Percentiles rank a stretch among this genome's conserved stretches.
Evolutionary conservation across 441 rosid genomes (phyloP).

Genomic region (Pelargonium australe): DNA sequence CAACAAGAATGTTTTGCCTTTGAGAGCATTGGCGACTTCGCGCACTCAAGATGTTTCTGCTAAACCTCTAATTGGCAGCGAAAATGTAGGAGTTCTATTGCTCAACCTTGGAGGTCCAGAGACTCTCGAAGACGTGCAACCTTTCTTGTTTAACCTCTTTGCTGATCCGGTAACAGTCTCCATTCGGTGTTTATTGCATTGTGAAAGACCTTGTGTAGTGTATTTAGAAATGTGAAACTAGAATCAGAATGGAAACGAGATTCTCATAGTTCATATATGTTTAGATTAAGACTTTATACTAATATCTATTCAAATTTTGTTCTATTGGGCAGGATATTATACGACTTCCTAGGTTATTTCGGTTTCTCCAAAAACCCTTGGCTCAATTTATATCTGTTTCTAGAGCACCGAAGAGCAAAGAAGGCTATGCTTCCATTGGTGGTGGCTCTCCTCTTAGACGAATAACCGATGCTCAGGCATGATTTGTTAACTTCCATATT

Average conservation of each 20-base stretch:
- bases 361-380: constrained; percentile 88
- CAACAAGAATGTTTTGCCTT: constrained; percentile 28
- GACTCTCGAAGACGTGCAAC: constrained; percentile 94
- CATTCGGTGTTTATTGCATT: too few relatives aligned
- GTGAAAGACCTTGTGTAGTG: not conserved
- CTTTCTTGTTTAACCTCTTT: constrained; percentile 94
- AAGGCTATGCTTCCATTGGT: constrained; percentile 70
- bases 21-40: constrained; percentile 59
- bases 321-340: constrained; percentile 63
- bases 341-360: constrained; percentile 76
- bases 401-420: constrained; percentile 95
- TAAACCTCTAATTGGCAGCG: constrained; percentile 28
- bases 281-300: too few relatives aligned
- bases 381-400: constrained; percentile 84
- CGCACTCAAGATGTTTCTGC: constrained; percentile 35
- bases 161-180: constrained; percentile 67
- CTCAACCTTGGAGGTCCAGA: constrained; percentile 98
- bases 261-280: too few relatives aligned
- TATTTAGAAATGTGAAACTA: too few relatives aligned
- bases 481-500: constrained; percentile 9
- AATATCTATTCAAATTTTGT: too few relatives aligned
- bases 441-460: constrained; percentile 91
- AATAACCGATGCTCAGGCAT: constrained; percentile 82
- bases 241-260: too few relatives aligned
- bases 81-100: constrained; percentile 70